Evolutionary conservation across 2,329 filamentous ascomycete species (phyloP), one percentile per base, ranked within the genome.

Genomic region (Aspergillus viridinutans): DNA sequence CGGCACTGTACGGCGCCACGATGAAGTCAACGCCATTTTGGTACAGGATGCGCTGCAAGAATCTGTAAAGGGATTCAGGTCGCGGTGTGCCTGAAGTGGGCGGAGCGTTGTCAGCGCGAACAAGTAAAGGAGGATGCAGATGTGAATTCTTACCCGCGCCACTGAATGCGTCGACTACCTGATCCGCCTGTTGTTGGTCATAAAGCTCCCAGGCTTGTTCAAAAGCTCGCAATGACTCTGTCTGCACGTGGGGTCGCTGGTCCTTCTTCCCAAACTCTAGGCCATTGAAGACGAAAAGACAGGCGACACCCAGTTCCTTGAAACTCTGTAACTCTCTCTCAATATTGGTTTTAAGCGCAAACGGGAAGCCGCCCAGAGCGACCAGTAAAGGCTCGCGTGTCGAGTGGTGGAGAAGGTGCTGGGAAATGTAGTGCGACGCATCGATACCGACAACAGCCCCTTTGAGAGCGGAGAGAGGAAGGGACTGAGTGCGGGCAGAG

Each of bases 281-380:
- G 38, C 94, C 94, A 72, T 93, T 90, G 75, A 99, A 99, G 52
- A 99, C 82, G 73, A 99, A 97, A 61, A 95, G 79, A 1, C 90
- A 90, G n/a, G 80, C 85, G 53, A 96, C 87, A 21, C 84, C 83
- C 66, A 87, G 78, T 49, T 83, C 81, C 59, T 85, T 84, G 81
- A 94, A 90, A 57, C 80, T 79, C 58, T 89, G 83, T 29, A 99
- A 79, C 65, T 96, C 90, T 52, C 83, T 82, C 70, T 90, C 85
- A 61, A 99, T 88, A 67, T 89, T 88, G 62, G 79, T 80, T 73
- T 85, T 85, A 69, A 97, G 82, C 53, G 89, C 89, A 58, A 90
- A 85, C 2, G 93, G 94, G 59, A 93, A 83, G 57, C 94, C 94
- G 51, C 93, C 94, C 50, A 97, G 84, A 23, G 94, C 94, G 55